A percentile compares a stretch with the other conserved stretches of the same genome.
phyloP scores from a whole-genome alignment of 345 rosid species.

The Gossypium rotundifolium region DNA sequence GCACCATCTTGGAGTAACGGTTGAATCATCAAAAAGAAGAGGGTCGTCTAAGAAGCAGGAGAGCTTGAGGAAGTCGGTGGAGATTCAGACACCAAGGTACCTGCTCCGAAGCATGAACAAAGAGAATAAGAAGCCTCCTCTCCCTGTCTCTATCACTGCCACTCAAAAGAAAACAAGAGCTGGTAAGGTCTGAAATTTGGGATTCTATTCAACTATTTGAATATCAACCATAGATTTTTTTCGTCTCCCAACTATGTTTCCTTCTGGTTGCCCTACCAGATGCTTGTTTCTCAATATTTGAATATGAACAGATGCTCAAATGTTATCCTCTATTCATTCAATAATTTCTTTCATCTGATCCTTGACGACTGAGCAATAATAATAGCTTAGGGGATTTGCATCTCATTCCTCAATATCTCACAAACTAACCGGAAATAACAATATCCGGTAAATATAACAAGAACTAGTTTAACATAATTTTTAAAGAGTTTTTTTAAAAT shows the following conservation, averaged over 20 bases:
- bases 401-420: not conserved
- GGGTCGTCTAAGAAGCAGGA: not conserved
- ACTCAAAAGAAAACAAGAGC: slow-evolving; percentile 25
- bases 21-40: not conserved
- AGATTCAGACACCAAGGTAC: slow-evolving; percentile 42
- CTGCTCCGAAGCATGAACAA: slow-evolving; percentile 66
- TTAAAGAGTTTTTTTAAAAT: too few relatives aligned
- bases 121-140: slow-evolving; percentile 67
- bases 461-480: too few relatives aligned
- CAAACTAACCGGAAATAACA: not conserved
- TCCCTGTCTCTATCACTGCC: slow-evolving; percentile 25
- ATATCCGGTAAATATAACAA: too few relatives aligned
- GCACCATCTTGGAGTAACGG: not conserved
- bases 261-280: not conserved
- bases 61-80: slow-evolving; percentile 40
- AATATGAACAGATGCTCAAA: not conserved
- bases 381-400: not conserved
- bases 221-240: not conserved
- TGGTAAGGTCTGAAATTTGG: slow-evolving; percentile 22
- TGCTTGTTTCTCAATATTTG: not conserved
- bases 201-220: not conserved
- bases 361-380: too few relatives aligned
- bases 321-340: not conserved
- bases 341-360: too few relatives aligned
- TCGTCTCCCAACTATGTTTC: not conserved